Evolutionary conservation across 1,284 basidiomycete species (phyloP), one percentile per base, ranked within the genome.

Genomic region (Microbotryum silenes-acaulis): DNA sequence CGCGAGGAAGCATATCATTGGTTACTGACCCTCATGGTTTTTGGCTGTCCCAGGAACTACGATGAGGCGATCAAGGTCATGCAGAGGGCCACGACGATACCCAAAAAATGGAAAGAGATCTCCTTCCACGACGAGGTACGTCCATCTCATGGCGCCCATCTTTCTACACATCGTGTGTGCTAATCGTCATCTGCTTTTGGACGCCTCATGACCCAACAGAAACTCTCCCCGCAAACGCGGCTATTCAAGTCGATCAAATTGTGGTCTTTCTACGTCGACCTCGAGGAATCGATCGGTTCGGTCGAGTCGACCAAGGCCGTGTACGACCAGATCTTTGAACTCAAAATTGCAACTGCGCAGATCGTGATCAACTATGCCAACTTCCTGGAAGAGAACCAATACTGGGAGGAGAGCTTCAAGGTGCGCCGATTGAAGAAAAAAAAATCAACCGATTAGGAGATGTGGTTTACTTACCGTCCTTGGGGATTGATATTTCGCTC

Each of bases 341-440:
- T 99, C 66, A 88, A 92, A 68, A 98, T 99, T 63, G 96, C 96
- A n/a, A 98, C 97, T 72, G 93, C 96, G 7, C 92, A 80, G 75
- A 84, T 94, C 69, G 93, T 98, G 71, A 84, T 98, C 75, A 98
- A 99, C 76, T 98, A 96, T 70, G 93, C 96, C 1, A 83, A 86
- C 18, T 99, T 98, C 81, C 78, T 99, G 57, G 94, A 98, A 75
- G 93, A 97, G 74, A 92, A 97, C 78, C 84, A 91, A 70, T 99
- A 98, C 78, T 98, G 88, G 76, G 96, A 99, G 72, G 96, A 98
- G 73, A 89, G 89, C 73, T 98, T 98, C 84, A 97, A 94, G 82
- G 89, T 23, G 23, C 23, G 23, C 23, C 23, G 23, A 23, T 23
- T 23, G n/a, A n/a, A n/a, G n/a, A n/a, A n/a, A n/a, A 23, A 23